Evolutionary conservation across 768 basidiomycete genomes (phyloP), one percentile per base, ranked within the genome.

Genomic region (Mycena chlorophos): DNA sequence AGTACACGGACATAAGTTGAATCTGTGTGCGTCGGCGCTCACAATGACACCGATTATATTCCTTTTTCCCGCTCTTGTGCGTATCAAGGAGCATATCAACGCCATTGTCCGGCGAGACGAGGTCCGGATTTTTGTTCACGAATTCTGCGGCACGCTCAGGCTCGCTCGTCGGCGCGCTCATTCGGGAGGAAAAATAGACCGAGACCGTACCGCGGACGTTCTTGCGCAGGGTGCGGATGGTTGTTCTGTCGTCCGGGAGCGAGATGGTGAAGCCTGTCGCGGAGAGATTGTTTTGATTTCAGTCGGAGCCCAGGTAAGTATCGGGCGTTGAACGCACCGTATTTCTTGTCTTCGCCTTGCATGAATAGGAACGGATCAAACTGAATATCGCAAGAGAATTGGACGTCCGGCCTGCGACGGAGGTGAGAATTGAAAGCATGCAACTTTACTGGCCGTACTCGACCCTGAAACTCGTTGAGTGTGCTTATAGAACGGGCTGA

Each of bases 41-140:
- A 85, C 82, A 86, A 61, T 86, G 84, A 63, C 86, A 88, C 45
- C 77, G 68, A 69, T 87, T 88, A 65, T 86, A 88, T 0, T 74
- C 76, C 37, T 81, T 74, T 2, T 86, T 87, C 5, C 74, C 71
- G 61, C 89, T 75, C 43, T 83, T 75, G 5, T 80, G 83, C 40
- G n/a, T 42, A 42, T 42, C n/a, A 19, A 42, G n/a, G 46, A 89
- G 56, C 70, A 85, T 89, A 6, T 69, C 66, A 75, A 88, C 77
- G 0, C 84, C 76, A 64, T 90, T 89, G 49, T 81, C 75, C 31
- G 74, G 68, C 20, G 79, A 70, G 31, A 88, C 61, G 64, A 83
- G 76, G 55, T 86, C 73, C 0, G 86, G 85, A 64, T 87, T 66
- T 42, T 72, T 65, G 37, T 66, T 57, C 37, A 80, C 75, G 71